Percentiles rank a stretch among this genome's conserved stretches.
Evolutionary conservation across 139 green algal genomes (phyloP).

Genomic region (Mesostigma viride): DNA sequence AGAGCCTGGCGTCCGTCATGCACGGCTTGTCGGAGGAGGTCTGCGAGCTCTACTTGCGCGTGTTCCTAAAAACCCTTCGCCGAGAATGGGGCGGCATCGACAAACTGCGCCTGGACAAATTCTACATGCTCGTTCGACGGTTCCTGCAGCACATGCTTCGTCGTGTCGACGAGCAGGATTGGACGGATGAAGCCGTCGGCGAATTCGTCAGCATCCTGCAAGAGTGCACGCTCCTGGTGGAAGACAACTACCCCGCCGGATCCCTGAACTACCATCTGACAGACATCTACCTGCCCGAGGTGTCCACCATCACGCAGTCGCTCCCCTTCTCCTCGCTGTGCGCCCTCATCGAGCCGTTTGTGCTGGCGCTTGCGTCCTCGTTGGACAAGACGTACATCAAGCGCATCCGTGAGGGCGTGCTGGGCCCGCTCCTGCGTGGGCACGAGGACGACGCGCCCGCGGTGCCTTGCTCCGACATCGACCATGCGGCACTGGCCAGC

Average conservation of each 20-base stretch:
- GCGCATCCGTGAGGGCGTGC: slow-evolving; percentile 4
- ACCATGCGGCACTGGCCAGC: not conserved
- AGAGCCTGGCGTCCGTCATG: slow-evolving; percentile 16
- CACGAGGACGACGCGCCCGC: not conserved
- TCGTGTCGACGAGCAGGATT: slow-evolving; percentile 28
- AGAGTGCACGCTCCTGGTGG: slow-evolving; percentile 1
- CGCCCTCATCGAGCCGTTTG: slow-evolving; percentile 48
- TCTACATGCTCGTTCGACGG: slow-evolving; percentile 73
- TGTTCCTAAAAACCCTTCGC: slow-evolving; percentile 29
- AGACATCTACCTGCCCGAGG: slow-evolving; percentile 65
- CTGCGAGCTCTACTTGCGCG: slow-evolving; percentile 6
- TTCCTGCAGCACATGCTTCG: slow-evolving; percentile 47
- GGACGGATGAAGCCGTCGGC: slow-evolving; percentile 28
- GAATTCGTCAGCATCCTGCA: not conserved
- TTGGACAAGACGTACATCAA: slow-evolving; percentile 8
- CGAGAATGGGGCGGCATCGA: slow-evolving; percentile 86
- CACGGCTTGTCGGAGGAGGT: not conserved
- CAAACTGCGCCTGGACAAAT: slow-evolving; percentile 82
- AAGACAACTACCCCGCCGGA: slow-evolving; percentile 2
- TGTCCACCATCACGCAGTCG: slow-evolving; percentile 18
- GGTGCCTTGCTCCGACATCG: not conserved
- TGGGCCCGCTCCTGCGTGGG: not conserved
- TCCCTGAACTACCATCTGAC: slow-evolving; percentile 32
- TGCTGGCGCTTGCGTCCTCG: not conserved
- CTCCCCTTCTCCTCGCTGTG: slow-evolving; percentile 20